phyloP scores from a whole-genome alignment of 805 yeast species.

The Ascoidea asiatica region DNA sequence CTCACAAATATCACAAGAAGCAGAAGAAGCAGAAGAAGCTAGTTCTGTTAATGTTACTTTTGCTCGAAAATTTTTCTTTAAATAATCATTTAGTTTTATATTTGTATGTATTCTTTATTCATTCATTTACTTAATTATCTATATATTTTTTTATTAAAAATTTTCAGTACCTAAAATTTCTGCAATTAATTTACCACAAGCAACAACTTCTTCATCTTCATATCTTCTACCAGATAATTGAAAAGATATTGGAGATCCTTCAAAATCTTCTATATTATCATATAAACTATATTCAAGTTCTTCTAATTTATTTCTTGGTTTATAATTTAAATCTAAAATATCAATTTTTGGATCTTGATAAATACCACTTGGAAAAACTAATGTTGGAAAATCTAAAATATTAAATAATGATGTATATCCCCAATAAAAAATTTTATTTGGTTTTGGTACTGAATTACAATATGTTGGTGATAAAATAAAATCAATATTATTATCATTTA shows the following conservation, averaged over 20 bases:
- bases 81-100: no score
- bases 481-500: slow-evolving; percentile 26
- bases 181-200: slow-evolving; percentile 28
- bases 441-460: slow-evolving; percentile 25
- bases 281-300: neutral
- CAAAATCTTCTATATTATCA: slow-evolving; percentile 19
- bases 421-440: slow-evolving; percentile 17
- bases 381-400: slow-evolving; percentile 25
- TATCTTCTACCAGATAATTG: slow-evolving; percentile 38
- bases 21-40: no score
- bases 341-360: slow-evolving; percentile 13
- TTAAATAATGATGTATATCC: slow-evolving; percentile 30
- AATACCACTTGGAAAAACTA: slow-evolving; percentile 25
- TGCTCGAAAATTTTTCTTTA: no score
- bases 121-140: no score
- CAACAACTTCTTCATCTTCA: slow-evolving; percentile 33
- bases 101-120: no score
- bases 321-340: slow-evolving; percentile 9
- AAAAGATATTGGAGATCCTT: slow-evolving; percentile 35
- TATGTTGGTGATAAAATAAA: slow-evolving; percentile 35
- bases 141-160: no score
- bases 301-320: slow-evolving; percentile 11
- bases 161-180: slow-evolving; percentile 18
- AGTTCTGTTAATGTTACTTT: no score
- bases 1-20: no score